Conservation (phyloP, 2,329 filamentous ascomycete species). For the Cryphonectria nitschkei region DNA sequence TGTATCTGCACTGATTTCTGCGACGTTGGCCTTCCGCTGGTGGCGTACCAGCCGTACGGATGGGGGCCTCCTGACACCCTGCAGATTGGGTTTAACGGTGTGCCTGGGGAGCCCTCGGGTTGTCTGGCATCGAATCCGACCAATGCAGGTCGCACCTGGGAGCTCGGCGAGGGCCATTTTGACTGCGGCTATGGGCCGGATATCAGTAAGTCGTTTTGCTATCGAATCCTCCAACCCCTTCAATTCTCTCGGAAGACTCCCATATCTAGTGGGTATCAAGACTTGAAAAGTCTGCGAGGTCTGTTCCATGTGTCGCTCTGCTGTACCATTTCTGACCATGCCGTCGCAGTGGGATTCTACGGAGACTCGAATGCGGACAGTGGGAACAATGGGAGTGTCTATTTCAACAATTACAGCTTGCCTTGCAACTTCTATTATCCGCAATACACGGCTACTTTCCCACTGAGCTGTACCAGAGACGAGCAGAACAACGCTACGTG, state of each 20-base stretch:
- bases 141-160: constrained; percentile 1
- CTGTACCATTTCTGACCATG: neutral
- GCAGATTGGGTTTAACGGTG: constrained; percentile 7
- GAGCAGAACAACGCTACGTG: constrained; percentile 22
- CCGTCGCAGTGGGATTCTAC: constrained; percentile 16
- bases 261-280: neutral
- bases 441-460: constrained; percentile 18
- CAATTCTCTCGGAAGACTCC: too few species aligned
- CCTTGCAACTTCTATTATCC: neutral
- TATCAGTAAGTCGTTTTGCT: neutral
- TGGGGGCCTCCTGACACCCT: constrained; percentile 15
- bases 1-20: constrained; percentile 6
- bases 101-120: neutral
- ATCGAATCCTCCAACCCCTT: neutral
- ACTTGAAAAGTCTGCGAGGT: neutral
- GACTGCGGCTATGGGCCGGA: constrained; percentile 18
- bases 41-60: constrained; percentile 20
- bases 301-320: neutral
- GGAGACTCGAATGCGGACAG: constrained; percentile 19
- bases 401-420: constrained; percentile 7
- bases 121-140: constrained; percentile 17
- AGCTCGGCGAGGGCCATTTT: constrained; percentile 22
- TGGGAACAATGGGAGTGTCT: constrained; percentile 17
- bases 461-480: constrained; percentile 14
- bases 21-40: constrained; percentile 6